Evolutionary conservation across 257 asterid genomes (phyloP), one percentile per base, ranked within the genome.

Genomic region (Thymus quinquecostatus): DNA sequence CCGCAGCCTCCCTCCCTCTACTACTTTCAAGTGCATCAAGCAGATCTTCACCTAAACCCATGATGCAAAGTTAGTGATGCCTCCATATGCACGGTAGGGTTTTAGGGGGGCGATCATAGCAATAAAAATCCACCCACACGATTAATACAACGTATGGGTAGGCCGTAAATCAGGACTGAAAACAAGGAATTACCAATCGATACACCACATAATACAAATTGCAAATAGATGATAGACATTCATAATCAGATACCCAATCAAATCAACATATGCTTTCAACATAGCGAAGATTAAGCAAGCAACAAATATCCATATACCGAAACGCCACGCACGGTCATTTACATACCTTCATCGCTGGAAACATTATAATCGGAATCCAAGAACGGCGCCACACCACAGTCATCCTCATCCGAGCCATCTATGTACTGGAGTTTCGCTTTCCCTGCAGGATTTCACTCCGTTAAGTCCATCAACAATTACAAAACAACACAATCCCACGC

Each of bases 391-490:
- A 8, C 55, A 48, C 41, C 78, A 49, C 3, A 3, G 33, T 2
- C 65, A 47, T 74, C 84, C 6, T 76, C 85, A 34, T 79, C 86
- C 1, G 86, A 84, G 58, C 82, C 64, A 55, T 81, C 80, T n/a
- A 0, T 4, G 79, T 84, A 68, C 76, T 70, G 48, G 12, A 54
- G 21, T 57, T 79, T 81, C 75, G 1, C 75, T 64, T 79, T 81
- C 49, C 82, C 88, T 84, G 75, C 58, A 14, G 72, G 63, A 49
- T 45, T 38, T 57, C 62, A 67, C 7, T 34, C 55, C 32, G 27
- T 66, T 49, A 8, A 58, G 57, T 51, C 70, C 68, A 58, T 0
- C 53, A 12, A 36, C 70, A 73, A 44, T 28, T 45, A 32, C 65
- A 38, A 71, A 57, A 11, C 21, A 59, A 47, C 40, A 54, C 5